Conservation (phyloP, 192 early-diverging fungal genomes). For the Entomortierella parvispora region DNA sequence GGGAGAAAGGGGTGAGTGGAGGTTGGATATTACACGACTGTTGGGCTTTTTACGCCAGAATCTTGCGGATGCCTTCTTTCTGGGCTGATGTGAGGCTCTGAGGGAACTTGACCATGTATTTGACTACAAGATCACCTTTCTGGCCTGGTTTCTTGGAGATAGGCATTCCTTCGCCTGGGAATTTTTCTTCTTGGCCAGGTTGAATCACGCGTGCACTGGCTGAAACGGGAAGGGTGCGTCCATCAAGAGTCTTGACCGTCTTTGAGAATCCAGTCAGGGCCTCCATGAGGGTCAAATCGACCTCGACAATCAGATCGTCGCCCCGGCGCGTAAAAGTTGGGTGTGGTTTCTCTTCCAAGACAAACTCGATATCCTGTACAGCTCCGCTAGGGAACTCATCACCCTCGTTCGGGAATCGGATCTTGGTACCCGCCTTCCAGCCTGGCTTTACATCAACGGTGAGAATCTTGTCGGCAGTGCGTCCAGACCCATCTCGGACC, state of each 20-base stretch:
- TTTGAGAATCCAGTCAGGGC: conserved; percentile 85
- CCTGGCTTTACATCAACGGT: conserved; percentile 90
- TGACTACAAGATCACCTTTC: conserved; percentile 89
- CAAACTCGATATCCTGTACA: conserved; percentile 93
- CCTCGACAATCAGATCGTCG: conserved; percentile 74
- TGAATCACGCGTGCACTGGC: conserved; percentile 64
- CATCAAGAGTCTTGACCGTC: conserved; percentile 80
- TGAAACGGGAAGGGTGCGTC: conserved; percentile 73
- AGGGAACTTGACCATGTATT: conserved; percentile 86
- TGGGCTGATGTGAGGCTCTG: conserved; percentile 69
- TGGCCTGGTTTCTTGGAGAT: conserved; percentile 75
- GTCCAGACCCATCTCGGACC: conserved; percentile 50
- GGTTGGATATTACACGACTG: not conserved
- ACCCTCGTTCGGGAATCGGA: conserved; percentile 90
- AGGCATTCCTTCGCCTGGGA: conserved; percentile 93
- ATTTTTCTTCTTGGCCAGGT: conserved; percentile 78
- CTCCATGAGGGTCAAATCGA: conserved; percentile 81
- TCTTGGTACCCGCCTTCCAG: conserved; percentile 98
- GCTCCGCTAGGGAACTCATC: conserved; percentile 84
- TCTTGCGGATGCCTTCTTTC: conserved; percentile 69
- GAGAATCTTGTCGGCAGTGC: conserved; percentile 80
- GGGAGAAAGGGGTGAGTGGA: not conserved
- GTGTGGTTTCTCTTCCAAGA: conserved; percentile 93
- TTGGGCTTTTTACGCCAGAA: conserved; percentile 24
- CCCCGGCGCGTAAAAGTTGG: conserved; percentile 84